phyloP scores from a whole-genome alignment of 352 stramenopile genomes.

The Pythium guiyangense region DNA sequence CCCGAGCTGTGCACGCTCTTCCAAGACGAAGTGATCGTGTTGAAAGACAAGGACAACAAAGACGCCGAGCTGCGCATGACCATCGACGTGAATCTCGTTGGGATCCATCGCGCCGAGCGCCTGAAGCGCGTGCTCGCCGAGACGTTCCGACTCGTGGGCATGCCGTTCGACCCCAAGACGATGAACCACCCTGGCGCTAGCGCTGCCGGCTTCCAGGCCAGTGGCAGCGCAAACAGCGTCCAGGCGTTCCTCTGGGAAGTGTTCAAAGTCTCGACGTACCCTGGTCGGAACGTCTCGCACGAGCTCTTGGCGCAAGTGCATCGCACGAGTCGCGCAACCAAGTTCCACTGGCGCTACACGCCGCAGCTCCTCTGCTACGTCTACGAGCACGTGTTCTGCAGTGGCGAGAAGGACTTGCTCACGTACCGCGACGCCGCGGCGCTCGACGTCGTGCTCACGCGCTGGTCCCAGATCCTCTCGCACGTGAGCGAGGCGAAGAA shows the following conservation, averaged over 20 bases:
- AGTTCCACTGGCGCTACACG: constrained; percentile 62
- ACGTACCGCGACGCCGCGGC: constrained; percentile 39
- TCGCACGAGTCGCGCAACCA: constrained; percentile 32
- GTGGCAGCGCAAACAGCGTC: constrained; percentile 16
- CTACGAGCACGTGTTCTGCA: constrained; percentile 45
- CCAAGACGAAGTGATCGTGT: constrained; percentile 25
- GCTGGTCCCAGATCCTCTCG: constrained; percentile 47
- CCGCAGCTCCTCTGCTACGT: constrained; percentile 58
- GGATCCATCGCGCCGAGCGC: constrained; percentile 43
- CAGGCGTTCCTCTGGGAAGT: constrained; percentile 53
- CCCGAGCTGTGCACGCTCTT: constrained; percentile 21
- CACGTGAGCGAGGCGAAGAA: constrained; percentile 52
- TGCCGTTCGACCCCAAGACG: constrained; percentile 47
- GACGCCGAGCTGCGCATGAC: constrained; percentile 28
- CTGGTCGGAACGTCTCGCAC: constrained; percentile 22
- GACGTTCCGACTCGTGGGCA: constrained; percentile 55
- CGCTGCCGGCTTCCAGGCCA: neutral
- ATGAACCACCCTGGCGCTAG: constrained; percentile 23
- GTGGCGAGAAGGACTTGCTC: constrained; percentile 47
- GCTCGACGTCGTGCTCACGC: constrained; percentile 42
- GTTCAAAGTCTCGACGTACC: constrained; percentile 36
- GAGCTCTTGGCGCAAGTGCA: constrained; percentile 44
- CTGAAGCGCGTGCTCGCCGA: constrained; percentile 49
- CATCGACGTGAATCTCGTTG: constrained; percentile 39
- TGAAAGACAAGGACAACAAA: constrained; percentile 41